Evolutionary conservation across 2,329 filamentous ascomycete genomes (phyloP).

Genomic region (Decorospora gaudefroyi): DNA sequence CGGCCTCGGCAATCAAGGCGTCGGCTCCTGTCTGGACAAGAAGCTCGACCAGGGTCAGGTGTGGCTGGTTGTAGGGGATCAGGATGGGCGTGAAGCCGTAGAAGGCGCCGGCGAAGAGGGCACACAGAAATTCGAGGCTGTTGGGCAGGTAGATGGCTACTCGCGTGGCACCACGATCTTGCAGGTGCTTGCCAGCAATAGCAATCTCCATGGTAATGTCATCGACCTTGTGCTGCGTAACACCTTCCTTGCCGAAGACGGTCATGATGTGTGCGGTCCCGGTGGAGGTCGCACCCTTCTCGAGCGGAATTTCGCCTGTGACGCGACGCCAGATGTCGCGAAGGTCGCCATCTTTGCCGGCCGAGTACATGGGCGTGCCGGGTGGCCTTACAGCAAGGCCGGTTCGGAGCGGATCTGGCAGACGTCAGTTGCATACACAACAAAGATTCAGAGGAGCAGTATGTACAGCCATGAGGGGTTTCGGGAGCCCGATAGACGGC

Average conservation of each 20-base stretch:
- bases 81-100: slow-evolving; percentile 84
- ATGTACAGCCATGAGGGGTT: slow-evolving; percentile 72
- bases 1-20: slow-evolving; percentile 80
- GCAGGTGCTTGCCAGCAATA: slow-evolving; percentile 76
- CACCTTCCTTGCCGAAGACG: slow-evolving; percentile 73
- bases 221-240: slow-evolving; percentile 70
- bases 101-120: slow-evolving; percentile 85
- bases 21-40: slow-evolving; percentile 76
- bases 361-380: slow-evolving; percentile 78
- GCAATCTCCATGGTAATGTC: slow-evolving; percentile 85
- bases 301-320: slow-evolving; percentile 65
- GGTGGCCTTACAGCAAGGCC: slow-evolving; percentile 74
- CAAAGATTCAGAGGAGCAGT: neutral
- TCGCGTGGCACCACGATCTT: slow-evolving; percentile 68
- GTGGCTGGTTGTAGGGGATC: slow-evolving; percentile 77
- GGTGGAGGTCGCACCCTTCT: slow-evolving; percentile 65
- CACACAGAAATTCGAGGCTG: slow-evolving; percentile 81
- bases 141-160: slow-evolving; percentile 93
- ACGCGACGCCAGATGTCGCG: slow-evolving; percentile 86
- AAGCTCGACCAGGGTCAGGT: slow-evolving; percentile 70
- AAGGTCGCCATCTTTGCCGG: slow-evolving; percentile 84
- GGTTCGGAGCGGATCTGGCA: slow-evolving; percentile 44
- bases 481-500: slow-evolving; percentile 83
- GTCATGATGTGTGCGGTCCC: slow-evolving; percentile 75
- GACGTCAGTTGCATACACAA: slow-evolving; percentile 23